These are phyloP conservation scores for Nidula microcarpa DNA, from an alignment of 768 basidiomycete species.

Conservation along the genomic window DNA sequence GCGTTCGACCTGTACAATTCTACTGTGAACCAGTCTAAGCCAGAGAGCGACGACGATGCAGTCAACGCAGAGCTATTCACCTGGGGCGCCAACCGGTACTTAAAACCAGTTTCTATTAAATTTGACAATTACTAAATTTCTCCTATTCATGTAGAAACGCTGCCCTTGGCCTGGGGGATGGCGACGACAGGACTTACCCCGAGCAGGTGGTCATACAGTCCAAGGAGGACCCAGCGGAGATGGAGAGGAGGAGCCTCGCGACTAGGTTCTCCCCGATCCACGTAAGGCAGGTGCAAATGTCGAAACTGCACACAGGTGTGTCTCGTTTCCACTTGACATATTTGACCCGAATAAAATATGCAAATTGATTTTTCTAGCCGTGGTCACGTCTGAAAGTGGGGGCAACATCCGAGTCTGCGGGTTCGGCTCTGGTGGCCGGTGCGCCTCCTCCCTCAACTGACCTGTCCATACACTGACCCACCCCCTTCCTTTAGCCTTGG, in stretches of 20 bases:
- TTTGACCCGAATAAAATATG: conserved; percentile 11
- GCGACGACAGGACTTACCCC: conserved; percentile 72
- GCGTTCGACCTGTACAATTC: conserved; percentile 93
- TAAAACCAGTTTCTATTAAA: neutral
- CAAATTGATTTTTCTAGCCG: conserved; percentile 19
- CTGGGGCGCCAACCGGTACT: conserved; percentile 82
- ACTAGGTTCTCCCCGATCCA: conserved; percentile 60
- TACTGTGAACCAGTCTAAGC: conserved; percentile 74
- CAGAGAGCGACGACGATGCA: conserved; percentile 27
- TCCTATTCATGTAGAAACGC: conserved; percentile 57
- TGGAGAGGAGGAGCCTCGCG: conserved; percentile 23
- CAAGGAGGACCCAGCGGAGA: conserved; percentile 20
- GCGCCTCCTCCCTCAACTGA: neutral
- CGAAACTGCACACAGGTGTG: conserved; percentile 82
- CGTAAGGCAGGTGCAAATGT: conserved; percentile 73
- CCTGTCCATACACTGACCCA: neutral
- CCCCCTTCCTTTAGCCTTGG: conserved; percentile 51
- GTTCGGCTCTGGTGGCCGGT: conserved; percentile 86
- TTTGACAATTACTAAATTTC: neutral
- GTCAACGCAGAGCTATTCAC: conserved; percentile 62
- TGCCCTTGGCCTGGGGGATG: conserved; percentile 80
- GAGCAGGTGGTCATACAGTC: conserved; percentile 64
- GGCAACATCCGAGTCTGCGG: conserved; percentile 85
- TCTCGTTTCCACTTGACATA: neutral
- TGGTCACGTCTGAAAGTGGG: conserved; percentile 70